Base-by-base conservation (phyloP, 345 rosid species). In the Euphorbia pulcherrima region DNA sequence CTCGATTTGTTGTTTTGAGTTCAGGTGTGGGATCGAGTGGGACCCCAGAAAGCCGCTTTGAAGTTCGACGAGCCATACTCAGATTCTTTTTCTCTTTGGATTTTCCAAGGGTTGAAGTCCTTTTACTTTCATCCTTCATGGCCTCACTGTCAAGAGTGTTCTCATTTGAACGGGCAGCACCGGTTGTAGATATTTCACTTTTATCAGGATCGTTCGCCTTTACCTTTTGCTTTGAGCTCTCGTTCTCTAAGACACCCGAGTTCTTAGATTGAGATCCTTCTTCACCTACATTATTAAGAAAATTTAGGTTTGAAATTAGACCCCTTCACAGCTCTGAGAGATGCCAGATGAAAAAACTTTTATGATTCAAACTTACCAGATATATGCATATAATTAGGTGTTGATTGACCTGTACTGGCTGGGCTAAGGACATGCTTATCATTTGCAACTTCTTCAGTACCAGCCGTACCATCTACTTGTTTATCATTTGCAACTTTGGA, bases 31-130 rank as follows among this genome's bases (percentile, higher is more conserved):
- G 87, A 70, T 90, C 86, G 64, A 85, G 88, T 52, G 85, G 84
- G 65, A 91, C 67, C 50, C 96, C 97, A 76, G 99, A 92, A 69
- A 95, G 92, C 21, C 97, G 85, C 77, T 85, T 92, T 72, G 99
- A 95, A 72, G 90, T 73, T 64, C 97, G 82, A 33, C 89, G 85
- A 47, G 93, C 83, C 61, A 80, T 57, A 47, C 77, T 71, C 29
- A 72, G 46, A 21, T 64, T 68, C 37, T 77, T 83, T 63, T 73
- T 84, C 71, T 74, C 73, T 73, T 75, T 81, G 55, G 79, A 67
- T 47, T 77, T 81, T 47, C 71, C 54, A 60, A 18, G 50, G n/a
- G n/a, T n/a, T 51, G 62, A 68, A 21, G 26, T 47, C 71, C 65
- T 81, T 70, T 56, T 60, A 66, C 18, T 75, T 74, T 66, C 79